A percentile compares a stretch with the other conserved stretches of the same genome.
phyloP scores from a whole-genome alignment of 148 eudicot species.

The Limonium bicolor region DNA sequence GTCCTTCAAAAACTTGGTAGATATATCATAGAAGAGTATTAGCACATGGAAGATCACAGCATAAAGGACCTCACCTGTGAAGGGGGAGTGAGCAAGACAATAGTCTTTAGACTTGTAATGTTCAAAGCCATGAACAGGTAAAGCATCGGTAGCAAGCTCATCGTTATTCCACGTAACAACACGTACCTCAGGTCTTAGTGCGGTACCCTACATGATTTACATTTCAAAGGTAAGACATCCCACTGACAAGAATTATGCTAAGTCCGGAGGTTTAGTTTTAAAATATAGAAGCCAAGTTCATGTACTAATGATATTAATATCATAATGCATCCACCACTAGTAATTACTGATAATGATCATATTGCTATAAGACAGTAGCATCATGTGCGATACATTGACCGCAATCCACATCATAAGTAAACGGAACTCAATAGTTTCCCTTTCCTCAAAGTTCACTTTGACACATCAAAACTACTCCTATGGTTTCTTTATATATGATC shows the following conservation, averaged over 20 bases:
- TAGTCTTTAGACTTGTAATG: constrained; percentile 97
- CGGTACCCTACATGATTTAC: constrained; percentile 51
- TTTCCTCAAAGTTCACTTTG: too few species aligned
- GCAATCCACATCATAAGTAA: too few species aligned
- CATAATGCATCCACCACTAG: neutral
- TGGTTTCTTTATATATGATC: too few species aligned
- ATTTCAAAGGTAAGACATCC: neutral
- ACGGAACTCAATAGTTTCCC: too few species aligned
- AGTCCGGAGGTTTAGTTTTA: neutral
- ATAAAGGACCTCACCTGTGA: constrained; percentile 67
- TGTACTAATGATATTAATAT: neutral
- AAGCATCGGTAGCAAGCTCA: constrained; percentile 94
- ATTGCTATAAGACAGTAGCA: neutral
- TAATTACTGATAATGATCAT: neutral
- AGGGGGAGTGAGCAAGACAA: constrained; percentile 78
- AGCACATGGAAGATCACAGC: too few species aligned
- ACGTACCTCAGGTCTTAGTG: constrained; percentile 96
- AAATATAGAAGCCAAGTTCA: neutral
- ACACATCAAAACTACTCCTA: too few species aligned
- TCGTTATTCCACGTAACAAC: constrained; percentile 95
- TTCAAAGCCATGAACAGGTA: constrained; percentile 92
- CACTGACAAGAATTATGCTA: neutral
- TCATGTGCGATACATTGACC: too few species aligned
- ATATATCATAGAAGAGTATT: too few species aligned
- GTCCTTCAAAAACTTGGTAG: constrained; percentile 7